These are phyloP conservation scores for Trametes coccinea DNA, from an alignment of 768 basidiomycete species.

Conservation along the genomic window DNA sequence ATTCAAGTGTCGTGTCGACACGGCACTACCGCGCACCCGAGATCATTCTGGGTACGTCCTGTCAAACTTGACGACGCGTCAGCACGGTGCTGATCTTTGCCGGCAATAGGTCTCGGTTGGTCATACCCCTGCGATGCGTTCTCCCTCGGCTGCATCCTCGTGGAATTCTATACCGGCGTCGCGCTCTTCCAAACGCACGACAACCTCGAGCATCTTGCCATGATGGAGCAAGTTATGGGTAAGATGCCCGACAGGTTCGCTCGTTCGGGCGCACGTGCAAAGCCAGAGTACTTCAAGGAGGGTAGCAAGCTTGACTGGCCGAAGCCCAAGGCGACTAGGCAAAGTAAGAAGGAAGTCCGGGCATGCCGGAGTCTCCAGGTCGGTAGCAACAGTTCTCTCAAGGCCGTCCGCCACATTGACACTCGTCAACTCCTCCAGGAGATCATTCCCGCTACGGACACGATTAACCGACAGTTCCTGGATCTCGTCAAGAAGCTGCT, in stretches of 20 bases:
- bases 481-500: slow-evolving; percentile 87
- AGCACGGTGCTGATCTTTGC: slow-evolving; percentile 6
- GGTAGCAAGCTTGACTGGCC: slow-evolving; percentile 89
- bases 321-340: slow-evolving; percentile 80
- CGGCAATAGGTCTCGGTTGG: slow-evolving; percentile 84
- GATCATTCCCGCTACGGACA: slow-evolving; percentile 78
- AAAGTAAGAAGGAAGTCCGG: slow-evolving; percentile 93
- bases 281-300: slow-evolving; percentile 93
- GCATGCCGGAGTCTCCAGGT: slow-evolving; percentile 79
- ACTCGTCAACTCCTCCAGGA: slow-evolving; percentile 49
- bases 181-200: slow-evolving; percentile 99
- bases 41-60: slow-evolving; percentile 83
- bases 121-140: slow-evolving; percentile 98
- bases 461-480: slow-evolving; percentile 76
- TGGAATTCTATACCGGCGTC: slow-evolving; percentile 96
- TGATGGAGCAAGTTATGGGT: slow-evolving; percentile 99
- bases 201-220: slow-evolving; percentile 97
- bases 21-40: slow-evolving; percentile 98
- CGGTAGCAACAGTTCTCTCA: slow-evolving; percentile 28
- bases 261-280: slow-evolving; percentile 70
- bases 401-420: slow-evolving; percentile 1
- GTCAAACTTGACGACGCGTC: not conserved
- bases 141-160: slow-evolving; percentile 96
- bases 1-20: slow-evolving; percentile 96
- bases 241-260: slow-evolving; percentile 91